phyloP scores from a whole-genome alignment of 176 grass and related monocot genomes.

The Carex kokanica region DNA sequence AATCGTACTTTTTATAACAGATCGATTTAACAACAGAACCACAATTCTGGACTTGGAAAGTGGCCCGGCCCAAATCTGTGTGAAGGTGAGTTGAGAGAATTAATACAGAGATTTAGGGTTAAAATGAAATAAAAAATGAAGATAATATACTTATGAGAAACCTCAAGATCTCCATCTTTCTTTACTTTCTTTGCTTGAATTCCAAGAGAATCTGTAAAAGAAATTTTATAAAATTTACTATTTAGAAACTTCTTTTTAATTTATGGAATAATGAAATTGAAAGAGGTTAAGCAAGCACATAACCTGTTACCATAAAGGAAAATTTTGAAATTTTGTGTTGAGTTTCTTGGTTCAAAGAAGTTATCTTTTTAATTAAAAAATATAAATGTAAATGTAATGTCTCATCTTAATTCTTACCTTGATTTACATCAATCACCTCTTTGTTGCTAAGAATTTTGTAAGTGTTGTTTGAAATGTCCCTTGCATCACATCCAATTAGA shows the following conservation, averaged over 20 bases:
- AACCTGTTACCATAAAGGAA: neutral
- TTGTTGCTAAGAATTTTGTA: conserved; percentile 65
- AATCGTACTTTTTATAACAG: conserved; percentile 35
- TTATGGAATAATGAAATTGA: neutral
- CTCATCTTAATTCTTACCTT: conserved; percentile 39
- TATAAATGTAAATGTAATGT: neutral
- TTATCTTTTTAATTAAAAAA: neutral
- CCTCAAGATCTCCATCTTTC: conserved; percentile 77
- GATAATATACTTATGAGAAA: neutral
- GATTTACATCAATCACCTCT: conserved; percentile 93
- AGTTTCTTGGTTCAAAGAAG: neutral
- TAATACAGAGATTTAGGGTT: conserved; percentile 1
- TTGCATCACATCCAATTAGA: conserved; percentile 82
- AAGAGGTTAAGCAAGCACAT: neutral
- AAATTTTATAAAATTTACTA: neutral
- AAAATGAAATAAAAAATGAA: neutral
- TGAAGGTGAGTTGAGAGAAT: neutral
- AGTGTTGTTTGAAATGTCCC: conserved; percentile 63
- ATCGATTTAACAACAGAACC: conserved; percentile 56
- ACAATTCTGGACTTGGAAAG: conserved; percentile 49
- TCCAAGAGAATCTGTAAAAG: conserved; percentile 52
- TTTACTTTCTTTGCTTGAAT: conserved; percentile 90
- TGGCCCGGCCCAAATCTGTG: conserved; percentile 56
- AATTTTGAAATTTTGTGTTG: neutral
- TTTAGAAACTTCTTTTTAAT: neutral